Conservation (phyloP, 176 grass and related monocot species). For the Rhynchospora tenuis region DNA sequence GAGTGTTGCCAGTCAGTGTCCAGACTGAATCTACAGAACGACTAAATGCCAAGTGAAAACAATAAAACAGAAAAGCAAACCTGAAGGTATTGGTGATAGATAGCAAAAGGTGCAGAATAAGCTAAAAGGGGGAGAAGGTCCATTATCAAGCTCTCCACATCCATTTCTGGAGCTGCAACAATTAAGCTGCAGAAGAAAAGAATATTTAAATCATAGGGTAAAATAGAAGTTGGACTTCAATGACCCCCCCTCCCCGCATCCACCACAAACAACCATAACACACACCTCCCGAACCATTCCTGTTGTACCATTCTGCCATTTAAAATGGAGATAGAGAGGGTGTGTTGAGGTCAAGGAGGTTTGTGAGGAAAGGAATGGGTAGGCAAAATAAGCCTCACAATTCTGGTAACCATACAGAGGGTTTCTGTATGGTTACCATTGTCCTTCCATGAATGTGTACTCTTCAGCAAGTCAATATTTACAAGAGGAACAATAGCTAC, state of each 20-base stretch:
- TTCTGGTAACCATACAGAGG: no score
- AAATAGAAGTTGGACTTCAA: conserved; percentile 15
- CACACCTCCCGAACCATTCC: no score
- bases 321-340: no score
- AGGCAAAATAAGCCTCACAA: no score
- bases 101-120: conserved; percentile 86
- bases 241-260: no score
- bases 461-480: background rate
- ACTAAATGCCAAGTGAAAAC: background rate
- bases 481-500: conserved; percentile 23
- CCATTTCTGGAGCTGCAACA: conserved; percentile 65
- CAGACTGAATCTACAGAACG: background rate
- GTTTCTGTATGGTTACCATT: no score
- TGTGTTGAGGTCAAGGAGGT: background rate
- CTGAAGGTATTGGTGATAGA: conserved; percentile 91
- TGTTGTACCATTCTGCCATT: no score
- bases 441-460: no score
- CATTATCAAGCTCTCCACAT: conserved; percentile 56
- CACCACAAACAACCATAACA: no score
- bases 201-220: background rate
- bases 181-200: conserved; percentile 66
- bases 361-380: background rate
- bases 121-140: conserved; percentile 81
- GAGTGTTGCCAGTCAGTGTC: background rate
- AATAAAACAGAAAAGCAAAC: conserved; percentile 25